Base-by-base conservation (phyloP, 768 basidiomycete species). In the Floccularia luteovirens region DNA sequence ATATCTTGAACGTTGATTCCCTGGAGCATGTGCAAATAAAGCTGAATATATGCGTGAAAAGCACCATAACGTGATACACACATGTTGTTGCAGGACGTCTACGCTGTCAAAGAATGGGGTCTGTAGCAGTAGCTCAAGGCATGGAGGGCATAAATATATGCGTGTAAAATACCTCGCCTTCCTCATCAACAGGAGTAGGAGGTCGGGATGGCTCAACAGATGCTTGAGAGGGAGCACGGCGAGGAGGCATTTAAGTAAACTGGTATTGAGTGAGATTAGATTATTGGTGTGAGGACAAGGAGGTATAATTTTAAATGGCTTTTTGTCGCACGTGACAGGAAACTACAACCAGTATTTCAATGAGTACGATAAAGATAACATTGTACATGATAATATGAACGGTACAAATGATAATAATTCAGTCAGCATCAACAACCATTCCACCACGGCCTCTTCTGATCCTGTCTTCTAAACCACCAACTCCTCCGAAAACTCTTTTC, bases 1-100 rank as follows among this genome's bases (percentile, higher is more conserved):
- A 97, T 96, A 56, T 97, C 93, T 67, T 94, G 90, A 20, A 91
- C 81, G 48, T 92, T 94, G 59, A 94, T 93, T 11, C 92, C 91
- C 91, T 94, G 49, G 5, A 28, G 20, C 39, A 24, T 32, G 32
- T 33, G 37, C 38, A 28, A 43, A 25, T 47, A 23, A 38, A 32
- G 24, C 16, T 14, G 31, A 34, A 38, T 22, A 38, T 14, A 53
- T 52, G 49, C 44, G 49, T 46, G 37, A 27, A 27, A 20, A 34
- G 23, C 33, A 40, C 40, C 31, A 42, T 7, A 21, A 19, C 21
- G 3, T 3, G 14, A n/a, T 3, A 36, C 17, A 22, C 50, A 82
- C 87, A 55, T 90, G 82, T 48, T 85, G 80, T 52, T 90, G 87
- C 11, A 90, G 78, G 47, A 89, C 87, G 49, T 90, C 87, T n/a